phyloP scores from a whole-genome alignment of 106 monocot species.

The Cymbidium sinense region DNA sequence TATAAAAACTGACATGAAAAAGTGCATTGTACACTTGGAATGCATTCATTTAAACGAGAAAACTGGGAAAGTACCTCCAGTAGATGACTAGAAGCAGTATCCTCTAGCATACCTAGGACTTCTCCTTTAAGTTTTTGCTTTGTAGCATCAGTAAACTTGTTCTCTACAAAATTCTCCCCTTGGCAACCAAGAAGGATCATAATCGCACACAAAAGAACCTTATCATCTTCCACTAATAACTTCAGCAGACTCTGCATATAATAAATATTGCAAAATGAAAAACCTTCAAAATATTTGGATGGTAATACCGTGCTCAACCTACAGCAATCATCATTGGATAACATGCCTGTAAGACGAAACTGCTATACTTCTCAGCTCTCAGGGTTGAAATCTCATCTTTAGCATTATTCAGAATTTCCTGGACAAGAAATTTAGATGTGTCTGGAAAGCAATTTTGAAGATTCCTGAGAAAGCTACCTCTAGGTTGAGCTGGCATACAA shows the following conservation, averaged over 20 bases:
- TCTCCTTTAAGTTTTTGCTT: constrained; percentile 21
- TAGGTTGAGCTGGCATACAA: constrained; percentile 14
- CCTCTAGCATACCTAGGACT: constrained; percentile 54
- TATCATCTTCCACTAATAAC: constrained; percentile 58
- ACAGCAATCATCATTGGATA: not conserved
- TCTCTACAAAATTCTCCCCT: constrained; percentile 19
- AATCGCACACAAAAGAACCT: constrained; percentile 49
- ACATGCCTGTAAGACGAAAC: constrained; percentile 80
- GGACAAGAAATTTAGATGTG: constrained; percentile 52
- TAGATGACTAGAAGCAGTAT: constrained; percentile 85
- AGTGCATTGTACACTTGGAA: not conserved
- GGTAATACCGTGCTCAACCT: not conserved
- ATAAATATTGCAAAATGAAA: not conserved
- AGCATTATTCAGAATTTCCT: constrained; percentile 50
- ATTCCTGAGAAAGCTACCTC: constrained; percentile 11
- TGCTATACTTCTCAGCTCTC: constrained; percentile 67
- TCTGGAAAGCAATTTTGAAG: constrained; percentile 44
- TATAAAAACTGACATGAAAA: not conserved
- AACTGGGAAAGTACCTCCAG: constrained; percentile 55
- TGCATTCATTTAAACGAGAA: not conserved
- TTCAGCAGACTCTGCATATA: constrained; percentile 62
- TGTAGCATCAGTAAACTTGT: constrained; percentile 18
- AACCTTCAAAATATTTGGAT: not conserved
- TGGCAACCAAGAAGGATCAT: constrained; percentile 50
- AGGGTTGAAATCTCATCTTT: constrained; percentile 44